Percentiles rank a stretch among this genome's conserved stretches.
Conservation (phyloP, 2,329 filamentous ascomycete genomes). For the Arthrobotrys megalospora region DNA sequence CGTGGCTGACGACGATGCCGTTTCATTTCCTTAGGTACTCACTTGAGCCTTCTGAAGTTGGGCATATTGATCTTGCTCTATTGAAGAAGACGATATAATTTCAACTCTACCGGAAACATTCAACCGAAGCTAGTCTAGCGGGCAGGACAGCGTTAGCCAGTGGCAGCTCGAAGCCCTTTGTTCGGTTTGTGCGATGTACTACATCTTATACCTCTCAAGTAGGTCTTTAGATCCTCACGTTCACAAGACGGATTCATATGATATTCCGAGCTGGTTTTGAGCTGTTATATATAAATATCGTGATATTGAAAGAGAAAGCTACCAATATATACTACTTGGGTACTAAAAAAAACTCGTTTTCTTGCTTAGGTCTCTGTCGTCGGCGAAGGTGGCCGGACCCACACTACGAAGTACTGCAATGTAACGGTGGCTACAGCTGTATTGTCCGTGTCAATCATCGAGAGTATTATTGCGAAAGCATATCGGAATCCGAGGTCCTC, state of each 20-base stretch:
- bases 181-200: constrained; percentile 64
- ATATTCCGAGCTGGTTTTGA: background rate
- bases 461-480: constrained; percentile 77
- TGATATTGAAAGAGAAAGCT: background rate
- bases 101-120: background rate
- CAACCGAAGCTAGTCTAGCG: background rate
- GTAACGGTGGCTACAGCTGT: constrained; percentile 74
- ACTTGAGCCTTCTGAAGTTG: background rate
- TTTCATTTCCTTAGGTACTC: background rate
- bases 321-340: background rate
- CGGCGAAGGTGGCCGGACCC: constrained; percentile 65
- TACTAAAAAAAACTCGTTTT: constrained; percentile 8
- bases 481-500: constrained; percentile 75
- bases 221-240: constrained; percentile 64
- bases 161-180: background rate
- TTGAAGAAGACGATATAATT: background rate
- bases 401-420: constrained; percentile 73
- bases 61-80: background rate
- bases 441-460: constrained; percentile 79
- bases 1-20: background rate
- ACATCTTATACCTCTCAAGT: constrained; percentile 71
- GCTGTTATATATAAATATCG: background rate
- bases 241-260: constrained; percentile 28
- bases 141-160: background rate
- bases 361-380: constrained; percentile 63